A percentile compares a stretch with the other conserved stretches of the same genome.
Evolutionary conservation across 2,329 filamentous ascomycete genomes (phyloP).

Genomic region (Botryotinia convoluta): DNA sequence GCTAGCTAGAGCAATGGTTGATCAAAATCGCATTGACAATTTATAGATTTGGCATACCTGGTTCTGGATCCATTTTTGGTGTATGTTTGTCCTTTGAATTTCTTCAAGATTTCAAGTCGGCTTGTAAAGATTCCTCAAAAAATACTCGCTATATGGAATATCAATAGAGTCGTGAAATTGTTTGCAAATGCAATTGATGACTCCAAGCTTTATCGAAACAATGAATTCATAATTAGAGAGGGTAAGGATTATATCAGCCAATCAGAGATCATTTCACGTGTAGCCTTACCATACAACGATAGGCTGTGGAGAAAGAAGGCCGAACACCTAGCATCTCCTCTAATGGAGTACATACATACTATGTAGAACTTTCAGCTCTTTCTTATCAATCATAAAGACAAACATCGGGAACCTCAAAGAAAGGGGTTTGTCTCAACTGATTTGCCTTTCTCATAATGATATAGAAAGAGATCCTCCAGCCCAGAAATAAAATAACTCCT

Average conservation of each 20-base stretch:
- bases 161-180: not conserved
- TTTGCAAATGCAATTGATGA: not conserved
- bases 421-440: not conserved
- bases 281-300: not conserved
- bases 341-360: not conserved
- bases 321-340: not conserved
- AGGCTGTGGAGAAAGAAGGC: constrained; percentile 10
- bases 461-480: not conserved
- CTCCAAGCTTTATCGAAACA: not conserved
- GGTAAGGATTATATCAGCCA: not conserved
- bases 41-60: constrained; percentile 2
- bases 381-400: not conserved
- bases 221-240: not conserved
- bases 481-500: not conserved
- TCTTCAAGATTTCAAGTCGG: not conserved
- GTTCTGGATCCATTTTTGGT: constrained; percentile 11
- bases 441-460: not conserved
- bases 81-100: not conserved
- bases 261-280: not conserved
- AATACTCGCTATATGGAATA: not conserved
- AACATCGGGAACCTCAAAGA: not conserved
- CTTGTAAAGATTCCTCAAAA: not conserved
- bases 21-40: constrained; percentile 6
- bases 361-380: not conserved
- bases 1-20: constrained; percentile 8